phyloP scores from a whole-genome alignment of 305 asterid species.

The Solanum aculeatissimum region DNA sequence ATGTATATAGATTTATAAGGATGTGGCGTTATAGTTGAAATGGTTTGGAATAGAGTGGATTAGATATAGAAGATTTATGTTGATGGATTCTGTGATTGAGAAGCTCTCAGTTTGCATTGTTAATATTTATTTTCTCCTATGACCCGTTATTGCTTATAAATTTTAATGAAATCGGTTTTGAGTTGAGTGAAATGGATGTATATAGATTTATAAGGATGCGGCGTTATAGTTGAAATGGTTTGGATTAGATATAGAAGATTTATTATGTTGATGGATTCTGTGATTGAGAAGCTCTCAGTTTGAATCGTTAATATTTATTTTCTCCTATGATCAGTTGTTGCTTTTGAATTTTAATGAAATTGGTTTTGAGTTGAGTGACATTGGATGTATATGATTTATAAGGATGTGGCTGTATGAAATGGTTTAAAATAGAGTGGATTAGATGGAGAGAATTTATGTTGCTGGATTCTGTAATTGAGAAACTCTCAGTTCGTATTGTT shows the following conservation, averaged over 20 bases:
- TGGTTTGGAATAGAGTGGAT: neutral
- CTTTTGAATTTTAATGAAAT: neutral
- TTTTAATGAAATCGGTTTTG: neutral
- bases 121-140: neutral
- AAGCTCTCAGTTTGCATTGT: neutral
- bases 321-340: neutral
- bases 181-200: neutral
- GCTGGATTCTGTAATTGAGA: neutral
- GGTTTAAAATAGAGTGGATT: neutral
- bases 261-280: neutral
- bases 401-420: neutral
- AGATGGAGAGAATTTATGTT: neutral
- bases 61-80: neutral
- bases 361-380: neutral
- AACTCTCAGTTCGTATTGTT: neutral
- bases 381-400: neutral
- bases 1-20: neutral
- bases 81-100: neutral
- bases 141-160: neutral
- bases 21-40: neutral
- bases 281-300: neutral
- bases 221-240: neutral
- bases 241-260: neutral
- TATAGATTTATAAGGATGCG: neutral
- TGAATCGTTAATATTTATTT: too few species aligned